phyloP scores from a whole-genome alignment of 1,139 yeast genomes.

The Diutina rugosa region DNA sequence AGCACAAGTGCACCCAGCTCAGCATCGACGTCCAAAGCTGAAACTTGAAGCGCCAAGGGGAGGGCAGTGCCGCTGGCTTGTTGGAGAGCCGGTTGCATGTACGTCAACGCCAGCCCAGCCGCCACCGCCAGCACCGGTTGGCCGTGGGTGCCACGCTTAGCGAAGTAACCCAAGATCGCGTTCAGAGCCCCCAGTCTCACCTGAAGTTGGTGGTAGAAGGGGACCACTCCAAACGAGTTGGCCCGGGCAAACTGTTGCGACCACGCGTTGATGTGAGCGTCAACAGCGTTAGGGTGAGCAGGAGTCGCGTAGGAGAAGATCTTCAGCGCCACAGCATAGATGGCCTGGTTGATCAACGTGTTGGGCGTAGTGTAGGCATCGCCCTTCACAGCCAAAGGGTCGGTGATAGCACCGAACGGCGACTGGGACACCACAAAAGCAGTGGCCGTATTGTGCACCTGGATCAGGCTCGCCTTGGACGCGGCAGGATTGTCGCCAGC shows the following conservation, averaged over 20 bases:
- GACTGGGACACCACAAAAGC: not conserved
- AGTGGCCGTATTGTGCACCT: not conserved
- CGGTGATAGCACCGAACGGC: slow-evolving; percentile 46
- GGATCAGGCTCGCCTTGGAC: not conserved
- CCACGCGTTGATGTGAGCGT: slow-evolving; percentile 54
- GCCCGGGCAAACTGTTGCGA: slow-evolving; percentile 31
- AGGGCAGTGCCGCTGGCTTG: slow-evolving; percentile 24
- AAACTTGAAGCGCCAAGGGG: slow-evolving; percentile 60
- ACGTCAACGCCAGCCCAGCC: slow-evolving; percentile 56
- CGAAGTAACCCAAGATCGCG: slow-evolving; percentile 57
- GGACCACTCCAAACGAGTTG: slow-evolving; percentile 45
- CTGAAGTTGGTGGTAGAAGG: slow-evolving; percentile 49
- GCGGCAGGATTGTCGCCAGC: not conserved
- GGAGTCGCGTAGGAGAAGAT: slow-evolving; percentile 62
- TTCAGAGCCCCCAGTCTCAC: slow-evolving; percentile 80
- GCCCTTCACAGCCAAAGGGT: slow-evolving; percentile 39
- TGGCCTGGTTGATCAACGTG: slow-evolving; percentile 49
- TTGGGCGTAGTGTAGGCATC: slow-evolving; percentile 49
- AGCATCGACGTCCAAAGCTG: slow-evolving; percentile 58
- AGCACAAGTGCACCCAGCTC: slow-evolving; percentile 39
- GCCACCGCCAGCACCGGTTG: slow-evolving; percentile 41
- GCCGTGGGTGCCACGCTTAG: slow-evolving; percentile 20
- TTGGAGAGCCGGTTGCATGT: slow-evolving; percentile 41
- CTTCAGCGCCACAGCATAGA: slow-evolving; percentile 48
- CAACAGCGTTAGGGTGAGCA: slow-evolving; percentile 49